These are phyloP conservation scores for Penicillium canescens DNA, from an alignment of 495 filamentous ascomycete genomes.

Conservation along the genomic window DNA sequence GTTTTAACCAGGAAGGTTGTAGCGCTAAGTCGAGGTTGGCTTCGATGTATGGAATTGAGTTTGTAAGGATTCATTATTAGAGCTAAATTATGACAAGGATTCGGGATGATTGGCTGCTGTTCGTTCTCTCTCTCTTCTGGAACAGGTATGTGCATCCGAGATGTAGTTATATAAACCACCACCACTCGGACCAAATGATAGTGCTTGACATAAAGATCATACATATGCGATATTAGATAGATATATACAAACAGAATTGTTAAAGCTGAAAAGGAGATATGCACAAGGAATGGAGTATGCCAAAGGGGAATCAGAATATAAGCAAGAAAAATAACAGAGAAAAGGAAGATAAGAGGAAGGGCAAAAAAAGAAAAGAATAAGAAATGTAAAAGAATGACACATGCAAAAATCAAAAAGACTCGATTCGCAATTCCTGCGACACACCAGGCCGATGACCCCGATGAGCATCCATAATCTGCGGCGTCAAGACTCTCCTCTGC, in stretches of 20 bases:
- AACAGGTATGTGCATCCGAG: no score
- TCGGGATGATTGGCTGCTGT: no score
- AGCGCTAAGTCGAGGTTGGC: no score
- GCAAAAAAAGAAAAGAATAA: slow-evolving; percentile 5
- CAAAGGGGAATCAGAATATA: slow-evolving; percentile 3
- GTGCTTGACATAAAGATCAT: no score
- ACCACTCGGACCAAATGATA: no score
- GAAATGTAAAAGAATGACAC: not conserved
- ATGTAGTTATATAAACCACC: no score
- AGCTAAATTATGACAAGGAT: no score
- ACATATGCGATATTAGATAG: not conserved
- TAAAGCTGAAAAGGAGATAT: not conserved
- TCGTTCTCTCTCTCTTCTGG: no score
- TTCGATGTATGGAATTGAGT: no score
- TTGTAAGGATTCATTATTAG: no score
- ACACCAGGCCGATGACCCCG: slow-evolving; percentile 34
- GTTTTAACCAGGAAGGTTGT: no score
- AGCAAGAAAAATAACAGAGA: not conserved
- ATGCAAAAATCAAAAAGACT: slow-evolving; percentile 25
- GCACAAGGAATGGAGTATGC: not conserved
- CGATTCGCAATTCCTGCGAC: slow-evolving; percentile 41
- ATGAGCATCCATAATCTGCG: slow-evolving; percentile 31
- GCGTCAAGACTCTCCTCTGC: slow-evolving; percentile 22
- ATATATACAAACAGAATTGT: not conserved
- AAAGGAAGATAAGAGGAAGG: slow-evolving; percentile 2